Base-by-base conservation (phyloP, 345 rosid genomes). In the Populus davidiana region DNA sequence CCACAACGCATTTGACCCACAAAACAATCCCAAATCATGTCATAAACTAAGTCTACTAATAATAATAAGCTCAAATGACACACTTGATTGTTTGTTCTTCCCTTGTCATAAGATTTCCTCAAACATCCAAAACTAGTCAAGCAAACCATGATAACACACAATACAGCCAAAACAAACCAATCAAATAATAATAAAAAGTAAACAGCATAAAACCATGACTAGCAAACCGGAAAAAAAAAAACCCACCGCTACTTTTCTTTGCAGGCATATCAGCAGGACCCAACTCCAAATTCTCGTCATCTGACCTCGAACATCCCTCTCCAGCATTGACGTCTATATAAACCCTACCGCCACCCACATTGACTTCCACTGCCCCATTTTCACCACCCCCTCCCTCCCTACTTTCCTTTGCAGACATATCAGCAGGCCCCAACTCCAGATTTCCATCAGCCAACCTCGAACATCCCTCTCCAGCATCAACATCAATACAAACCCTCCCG, bases 391-490 rank as follows among this genome's bases (percentile, higher is more conserved):
- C 33, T 17, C 54, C 36, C 18, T 43, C 69, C 43, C 43, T 73
- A 61, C 52, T 67, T 73, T 23, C 36, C 27, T 56, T 63, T 41
- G 47, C 65, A 50, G n/a, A 21, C 49, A 14, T 49, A 49, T 49
- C 54, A 49, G 70, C 43, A 67, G 38, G 25, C 36, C 17, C 44
- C 25, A 67, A 67, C 70, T 36, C 70, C n/a, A 10, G 25, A 11
- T 62, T 62, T 23, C 29, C 44, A 75, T 75, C 79, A 17, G 31
- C 20, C 43, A 27, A 44, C 21, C 56, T 76, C 6, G 66, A 62
- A n/a, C 66, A 62, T 62, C 66, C 31, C 66, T 27, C 27, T 25
- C 29, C 66, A 25, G 6, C 66, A 62, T 49, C 54, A 16, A 16
- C 54, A 49, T 49, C 54, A 16, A 49, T 1, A 49, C 54, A 49